Percentiles rank a stretch among this genome's conserved stretches.
Conservation (phyloP, 2,329 filamentous ascomycete species). For the Phyllosticta citriasiana region DNA sequence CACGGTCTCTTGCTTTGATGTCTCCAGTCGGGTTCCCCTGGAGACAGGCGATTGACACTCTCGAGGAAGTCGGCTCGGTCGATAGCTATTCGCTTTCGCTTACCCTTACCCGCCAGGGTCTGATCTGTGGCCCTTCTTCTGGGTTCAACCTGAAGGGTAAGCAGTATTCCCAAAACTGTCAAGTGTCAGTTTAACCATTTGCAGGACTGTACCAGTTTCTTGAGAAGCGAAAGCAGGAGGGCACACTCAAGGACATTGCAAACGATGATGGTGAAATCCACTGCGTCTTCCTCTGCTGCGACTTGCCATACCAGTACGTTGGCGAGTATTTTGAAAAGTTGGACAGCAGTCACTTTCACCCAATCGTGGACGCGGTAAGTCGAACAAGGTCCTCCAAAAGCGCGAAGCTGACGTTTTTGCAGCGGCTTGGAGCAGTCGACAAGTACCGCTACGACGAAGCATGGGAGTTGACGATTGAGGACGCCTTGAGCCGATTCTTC, state of each 20-base stretch:
- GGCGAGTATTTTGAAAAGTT: conserved; percentile 51
- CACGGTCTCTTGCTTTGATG: conserved; percentile 42
- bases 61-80: conserved; percentile 47
- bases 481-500: conserved; percentile 14
- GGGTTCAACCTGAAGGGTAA: conserved; percentile 43
- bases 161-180: conserved; percentile 17
- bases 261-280: conserved; percentile 38
- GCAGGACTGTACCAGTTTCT: conserved; percentile 40
- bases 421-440: conserved; percentile 10
- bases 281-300: conserved; percentile 53
- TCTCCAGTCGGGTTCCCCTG: conserved; percentile 48
- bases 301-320: conserved; percentile 54
- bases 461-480: conserved; percentile 7
- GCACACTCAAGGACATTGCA: conserved; percentile 35
- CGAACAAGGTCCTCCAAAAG: not conserved
- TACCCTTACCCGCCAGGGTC: conserved; percentile 45
- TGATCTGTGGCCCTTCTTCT: conserved; percentile 52
- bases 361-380: conserved; percentile 38
- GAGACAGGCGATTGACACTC: conserved; percentile 44
- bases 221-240: conserved; percentile 37
- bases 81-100: conserved; percentile 46
- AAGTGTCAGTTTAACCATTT: not conserved
- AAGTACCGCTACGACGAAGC: conserved; percentile 10
- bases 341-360: conserved; percentile 37
- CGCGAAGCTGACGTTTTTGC: conserved; percentile 14